Percentiles rank a stretch among this genome's conserved stretches.
Evolutionary conservation across 2,329 filamentous ascomycete species (phyloP).

Genomic region (Penicillium digitatum): DNA sequence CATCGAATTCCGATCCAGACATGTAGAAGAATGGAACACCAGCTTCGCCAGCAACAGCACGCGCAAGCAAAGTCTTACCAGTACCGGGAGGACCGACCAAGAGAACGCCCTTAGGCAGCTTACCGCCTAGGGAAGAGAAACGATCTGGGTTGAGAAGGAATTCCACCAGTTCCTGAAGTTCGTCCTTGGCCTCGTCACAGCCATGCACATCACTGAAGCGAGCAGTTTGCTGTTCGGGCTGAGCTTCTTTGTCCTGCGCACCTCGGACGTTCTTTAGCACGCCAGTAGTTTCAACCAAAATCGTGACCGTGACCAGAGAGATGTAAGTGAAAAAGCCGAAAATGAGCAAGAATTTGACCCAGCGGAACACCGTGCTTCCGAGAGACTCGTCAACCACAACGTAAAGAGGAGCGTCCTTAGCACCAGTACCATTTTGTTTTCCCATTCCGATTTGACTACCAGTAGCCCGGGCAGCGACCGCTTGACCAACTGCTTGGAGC

Average conservation of each 20-base stretch:
- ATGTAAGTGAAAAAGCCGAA: constrained; percentile 78
- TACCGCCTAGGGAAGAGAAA: constrained; percentile 90
- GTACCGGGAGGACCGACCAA: constrained; percentile 94
- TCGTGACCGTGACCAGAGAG: constrained; percentile 70
- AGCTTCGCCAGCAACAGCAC: constrained; percentile 92
- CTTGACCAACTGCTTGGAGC: constrained; percentile 75
- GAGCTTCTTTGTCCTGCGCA: constrained; percentile 73
- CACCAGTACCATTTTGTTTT: constrained; percentile 57
- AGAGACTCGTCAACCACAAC: constrained; percentile 92
- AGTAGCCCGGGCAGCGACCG: constrained; percentile 67
- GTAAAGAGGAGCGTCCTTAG: constrained; percentile 81
- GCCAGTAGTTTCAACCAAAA: constrained; percentile 77
- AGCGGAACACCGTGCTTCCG: constrained; percentile 76
- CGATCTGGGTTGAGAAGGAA: constrained; percentile 90
- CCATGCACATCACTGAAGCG: constrained; percentile 93
- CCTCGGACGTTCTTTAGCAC: constrained; percentile 73
- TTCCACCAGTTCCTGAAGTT: constrained; percentile 93
- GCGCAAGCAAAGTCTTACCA: constrained; percentile 91
- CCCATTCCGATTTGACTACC: constrained; percentile 61
- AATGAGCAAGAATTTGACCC: constrained; percentile 79
- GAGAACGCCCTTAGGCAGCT: constrained; percentile 93
- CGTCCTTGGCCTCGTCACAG: constrained; percentile 96
- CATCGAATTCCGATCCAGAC: constrained; percentile 98
- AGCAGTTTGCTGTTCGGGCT: constrained; percentile 86
- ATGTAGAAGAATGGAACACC: constrained; percentile 99